Conservation (phyloP, 768 basidiomycete genomes). For the Candolleomyces eurysporus region DNA sequence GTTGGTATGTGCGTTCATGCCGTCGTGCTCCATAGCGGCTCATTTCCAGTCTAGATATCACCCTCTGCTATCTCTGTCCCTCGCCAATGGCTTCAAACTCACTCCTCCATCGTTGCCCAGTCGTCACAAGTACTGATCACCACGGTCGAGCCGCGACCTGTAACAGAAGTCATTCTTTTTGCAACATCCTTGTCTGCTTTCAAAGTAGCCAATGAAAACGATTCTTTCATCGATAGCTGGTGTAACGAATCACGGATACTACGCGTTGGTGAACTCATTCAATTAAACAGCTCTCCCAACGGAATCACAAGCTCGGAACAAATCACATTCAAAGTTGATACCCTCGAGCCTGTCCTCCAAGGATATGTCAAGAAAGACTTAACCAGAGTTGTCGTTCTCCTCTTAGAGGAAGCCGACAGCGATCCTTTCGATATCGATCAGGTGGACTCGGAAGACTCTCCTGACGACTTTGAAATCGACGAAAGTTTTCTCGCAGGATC, state of each 20-base stretch:
- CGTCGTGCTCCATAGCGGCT: not conserved
- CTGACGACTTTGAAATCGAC: slow-evolving; percentile 63
- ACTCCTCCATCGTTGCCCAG: slow-evolving; percentile 5
- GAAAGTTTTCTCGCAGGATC: slow-evolving; percentile 67
- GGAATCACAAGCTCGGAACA: slow-evolving; percentile 4
- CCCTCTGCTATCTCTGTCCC: slow-evolving; percentile 38
- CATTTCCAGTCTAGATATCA: slow-evolving; percentile 20
- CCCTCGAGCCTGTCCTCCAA: slow-evolving; percentile 68
- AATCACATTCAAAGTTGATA: slow-evolving; percentile 10
- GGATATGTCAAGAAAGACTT: slow-evolving; percentile 48
- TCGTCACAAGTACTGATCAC: slow-evolving; percentile 18
- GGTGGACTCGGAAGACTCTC: slow-evolving; percentile 15
- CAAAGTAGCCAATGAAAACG: slow-evolving; percentile 32
- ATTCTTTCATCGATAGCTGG: slow-evolving; percentile 39
- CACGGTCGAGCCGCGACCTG: slow-evolving; percentile 25
- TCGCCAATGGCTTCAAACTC: slow-evolving; percentile 21
- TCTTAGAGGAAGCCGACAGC: slow-evolving; percentile 20
- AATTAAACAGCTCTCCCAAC: not conserved
- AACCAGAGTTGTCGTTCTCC: slow-evolving; percentile 55
- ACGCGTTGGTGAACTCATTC: slow-evolving; percentile 40
- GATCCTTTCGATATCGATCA: slow-evolving; percentile 9
- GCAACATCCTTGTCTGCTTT: slow-evolving; percentile 53
- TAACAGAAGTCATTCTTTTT: slow-evolving; percentile 52
- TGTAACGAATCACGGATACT: slow-evolving; percentile 45
- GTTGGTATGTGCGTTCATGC: slow-evolving; percentile 28